Base-by-base conservation (phyloP, 2,329 filamentous ascomycete species). In the Colletotrichum sp. region DNA sequence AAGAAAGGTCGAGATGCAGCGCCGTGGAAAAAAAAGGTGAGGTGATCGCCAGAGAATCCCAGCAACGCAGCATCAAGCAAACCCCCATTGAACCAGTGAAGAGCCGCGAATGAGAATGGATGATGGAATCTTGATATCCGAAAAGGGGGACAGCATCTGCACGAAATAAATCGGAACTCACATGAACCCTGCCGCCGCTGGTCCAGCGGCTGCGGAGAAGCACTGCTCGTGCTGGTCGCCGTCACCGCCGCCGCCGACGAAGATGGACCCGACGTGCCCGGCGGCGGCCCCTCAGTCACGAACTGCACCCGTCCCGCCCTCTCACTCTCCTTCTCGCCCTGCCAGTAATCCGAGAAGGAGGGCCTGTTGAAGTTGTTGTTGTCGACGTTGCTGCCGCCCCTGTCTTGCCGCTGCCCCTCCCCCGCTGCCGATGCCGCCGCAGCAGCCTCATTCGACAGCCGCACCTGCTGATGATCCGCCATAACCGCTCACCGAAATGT, bases 261-360 rank as follows among this genome's bases (percentile, higher is more conserved):
- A 44, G 39, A 49, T 18, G 9, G 18, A 49, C 39, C 80, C 81
- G 77, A 60, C 24, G 44, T 55, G 52, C 18, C 34, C 64, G 80
- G 78, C 28, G 80, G 78, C 7, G 77, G 79, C 26, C 80, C 80
- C 52, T 81, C 83, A 57, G 81, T 79, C 39, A 87, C 83, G 63
- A 87, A 87, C 3, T 80, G 84, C 71, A 86, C 81, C 70, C 79
- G 81, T 72, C 80, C 82, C 57, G 78, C 80, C 9, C 81, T 80
- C 39, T 81, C 77, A 49, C 81, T 81, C 65, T 87, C 82, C 79
- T 87, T 88, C 21, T 83, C 85, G 60, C 83, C 85, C 78, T 85
- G 88, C 87, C 88, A 88, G 75, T 87, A 90, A 12, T 83, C 79
- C n/a, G 83, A 81, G 79, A 90, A 90, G n/a, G 88, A 88, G 4